These are phyloP conservation scores for Globisporangium paddicum DNA, from an alignment of 352 stramenopile species.

Conservation along the genomic window DNA sequence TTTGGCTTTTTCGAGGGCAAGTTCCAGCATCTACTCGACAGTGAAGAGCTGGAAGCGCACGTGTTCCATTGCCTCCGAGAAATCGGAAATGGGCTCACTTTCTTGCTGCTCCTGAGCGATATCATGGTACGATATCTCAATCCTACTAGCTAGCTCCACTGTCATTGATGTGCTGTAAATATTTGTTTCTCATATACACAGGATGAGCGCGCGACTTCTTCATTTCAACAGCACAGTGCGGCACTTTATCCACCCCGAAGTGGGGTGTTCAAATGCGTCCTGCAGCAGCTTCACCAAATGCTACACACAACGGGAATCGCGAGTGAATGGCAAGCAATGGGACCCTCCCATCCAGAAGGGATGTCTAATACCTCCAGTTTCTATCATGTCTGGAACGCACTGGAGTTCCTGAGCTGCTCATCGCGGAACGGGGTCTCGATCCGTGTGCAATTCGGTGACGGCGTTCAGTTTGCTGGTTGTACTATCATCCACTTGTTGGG, in stretches of 20 bases:
- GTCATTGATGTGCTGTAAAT: neutral
- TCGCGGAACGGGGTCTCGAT: slow-evolving; percentile 15
- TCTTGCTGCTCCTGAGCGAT: slow-evolving; percentile 43
- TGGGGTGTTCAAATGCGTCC: slow-evolving; percentile 9
- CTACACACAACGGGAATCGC: slow-evolving; percentile 29
- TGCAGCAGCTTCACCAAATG: slow-evolving; percentile 25
- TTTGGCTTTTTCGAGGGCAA: slow-evolving; percentile 83
- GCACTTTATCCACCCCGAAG: neutral
- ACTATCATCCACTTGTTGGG: slow-evolving; percentile 49
- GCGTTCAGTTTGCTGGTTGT: slow-evolving; percentile 54
- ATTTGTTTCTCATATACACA: neutral
- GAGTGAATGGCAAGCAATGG: slow-evolving; percentile 28
- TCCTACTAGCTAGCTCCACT: neutral
- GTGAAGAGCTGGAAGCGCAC: slow-evolving; percentile 71
- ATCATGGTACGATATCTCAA: slow-evolving; percentile 35
- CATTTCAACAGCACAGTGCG: neutral
- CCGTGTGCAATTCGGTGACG: slow-evolving; percentile 48
- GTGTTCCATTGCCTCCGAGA: slow-evolving; percentile 81
- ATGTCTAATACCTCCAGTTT: slow-evolving; percentile 42
- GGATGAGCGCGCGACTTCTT: neutral
- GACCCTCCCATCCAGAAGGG: slow-evolving; percentile 35
- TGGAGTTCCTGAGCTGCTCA: slow-evolving; percentile 60
- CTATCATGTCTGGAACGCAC: slow-evolving; percentile 56
- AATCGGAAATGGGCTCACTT: slow-evolving; percentile 71
- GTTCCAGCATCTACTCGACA: slow-evolving; percentile 74